Base-by-base conservation (phyloP, 768 basidiomycete genomes). In the Suillus variegatus region DNA sequence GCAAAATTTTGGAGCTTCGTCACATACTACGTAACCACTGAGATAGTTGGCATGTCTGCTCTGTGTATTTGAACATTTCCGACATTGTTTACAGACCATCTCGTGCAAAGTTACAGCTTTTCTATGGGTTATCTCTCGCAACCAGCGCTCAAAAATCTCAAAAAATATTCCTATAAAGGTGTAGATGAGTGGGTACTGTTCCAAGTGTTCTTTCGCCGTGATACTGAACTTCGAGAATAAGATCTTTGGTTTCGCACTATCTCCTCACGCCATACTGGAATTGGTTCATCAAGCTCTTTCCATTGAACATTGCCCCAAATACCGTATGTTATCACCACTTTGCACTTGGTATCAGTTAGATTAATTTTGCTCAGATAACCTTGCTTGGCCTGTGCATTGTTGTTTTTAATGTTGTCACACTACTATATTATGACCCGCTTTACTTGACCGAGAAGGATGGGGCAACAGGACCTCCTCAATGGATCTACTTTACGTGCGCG, bases 261-360 rank as follows among this genome's bases (percentile, higher is more conserved):
- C 79, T 95, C 28, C 81, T 98, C 62, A 86, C 88, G 52, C 92
- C 92, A 3, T 97, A 90, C 78, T 97, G 95, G 95, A 93, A 82
- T 41, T 92, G 92, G 92, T 87, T 97, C 67, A 92, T 97, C 63
- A 94, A 87, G 6, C 82, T 95, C 32, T 96, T 93, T 88, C 95
- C 95, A 2, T 81, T 84, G 54, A 88, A 82, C 54, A 82, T 98
- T 7, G 95, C 95, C 0, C 95, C 95, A 2, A 98, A 98, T 75
- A 90, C 90, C 13, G 95, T 96, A 71, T 64, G 90, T 81, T 35
- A 18, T 54, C 16, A 54, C 4, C 18, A 35, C 10, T 56, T 9
- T 14, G 7, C 6, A 28, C 6, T 43, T 6, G 9, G 14, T 0
- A 7, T 22, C 52, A 25, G 43, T 68, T 35, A 68, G 25, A 38